Conservation (phyloP, 768 basidiomycete species). For the Filobasidium wieringae region DNA sequence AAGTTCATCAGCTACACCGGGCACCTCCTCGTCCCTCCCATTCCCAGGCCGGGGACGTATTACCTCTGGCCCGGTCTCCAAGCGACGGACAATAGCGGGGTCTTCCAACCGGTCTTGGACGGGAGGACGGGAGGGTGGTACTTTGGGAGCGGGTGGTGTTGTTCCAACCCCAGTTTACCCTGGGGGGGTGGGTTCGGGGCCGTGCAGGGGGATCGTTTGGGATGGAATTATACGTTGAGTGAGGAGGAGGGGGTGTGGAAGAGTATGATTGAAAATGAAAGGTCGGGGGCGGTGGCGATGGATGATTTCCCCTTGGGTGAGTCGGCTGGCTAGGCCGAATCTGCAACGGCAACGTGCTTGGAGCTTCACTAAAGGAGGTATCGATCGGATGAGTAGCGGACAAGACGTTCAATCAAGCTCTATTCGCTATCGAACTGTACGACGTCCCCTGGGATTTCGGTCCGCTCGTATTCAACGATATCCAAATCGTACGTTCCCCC, state of each 20-base stretch:
- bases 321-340: too few relatives aligned
- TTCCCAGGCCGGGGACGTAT: not conserved
- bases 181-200: not conserved
- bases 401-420: not conserved
- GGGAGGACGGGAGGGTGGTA: not conserved
- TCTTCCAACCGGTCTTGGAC: not conserved
- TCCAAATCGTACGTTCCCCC: not conserved
- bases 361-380: not conserved
- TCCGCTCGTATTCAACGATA: not conserved
- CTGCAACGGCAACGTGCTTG: too few relatives aligned
- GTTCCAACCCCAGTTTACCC: not conserved
- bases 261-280: not conserved
- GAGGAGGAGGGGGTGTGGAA: not conserved
- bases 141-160: not conserved
- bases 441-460: not conserved
- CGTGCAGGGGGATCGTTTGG: not conserved
- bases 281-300: not conserved
- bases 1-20: not conserved
- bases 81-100: not conserved
- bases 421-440: not conserved
- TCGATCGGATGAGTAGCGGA: not conserved
- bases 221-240: not conserved
- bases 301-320: not conserved
- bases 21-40: not conserved
- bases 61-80: not conserved